Conservation (phyloP, 2,329 filamentous ascomycete species). For the Ramularia collo-cygni region DNA sequence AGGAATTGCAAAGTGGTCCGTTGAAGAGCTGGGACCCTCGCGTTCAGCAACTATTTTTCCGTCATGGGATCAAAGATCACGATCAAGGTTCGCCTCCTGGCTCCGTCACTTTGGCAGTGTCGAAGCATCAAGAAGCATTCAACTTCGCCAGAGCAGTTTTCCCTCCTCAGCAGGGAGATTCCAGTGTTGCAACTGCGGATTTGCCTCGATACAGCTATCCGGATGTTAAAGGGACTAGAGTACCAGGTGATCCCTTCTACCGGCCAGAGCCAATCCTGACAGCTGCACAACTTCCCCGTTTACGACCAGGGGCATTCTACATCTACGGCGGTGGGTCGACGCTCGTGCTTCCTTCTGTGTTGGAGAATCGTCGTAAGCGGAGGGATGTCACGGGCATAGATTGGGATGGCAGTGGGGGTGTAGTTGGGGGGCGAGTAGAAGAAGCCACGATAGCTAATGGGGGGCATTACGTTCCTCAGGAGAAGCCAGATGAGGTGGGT, state of each 20-base stretch:
- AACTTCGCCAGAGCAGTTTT: slow-evolving; percentile 61
- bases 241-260: slow-evolving; percentile 49
- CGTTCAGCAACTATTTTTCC: slow-evolving; percentile 63
- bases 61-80: slow-evolving; percentile 61
- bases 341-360: slow-evolving; percentile 28
- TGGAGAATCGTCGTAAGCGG: slow-evolving; percentile 26
- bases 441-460: slow-evolving; percentile 52
- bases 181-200: not conserved
- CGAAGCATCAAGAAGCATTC: slow-evolving; percentile 78
- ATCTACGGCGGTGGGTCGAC: slow-evolving; percentile 56
- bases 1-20: slow-evolving; percentile 56
- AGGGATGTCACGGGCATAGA: slow-evolving; percentile 55
- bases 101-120: slow-evolving; percentile 66
- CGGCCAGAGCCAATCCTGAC: slow-evolving; percentile 55
- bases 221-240: not conserved
- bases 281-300: slow-evolving; percentile 47
- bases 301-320: slow-evolving; percentile 60
- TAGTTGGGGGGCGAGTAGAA: slow-evolving; percentile 55
- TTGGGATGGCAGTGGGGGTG: slow-evolving; percentile 59
- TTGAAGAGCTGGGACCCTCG: slow-evolving; percentile 72
- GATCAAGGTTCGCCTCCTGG: slow-evolving; percentile 27
- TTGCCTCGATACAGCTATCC: too few species aligned
- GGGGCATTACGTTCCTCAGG: slow-evolving; percentile 77
- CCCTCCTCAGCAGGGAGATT: slow-evolving; percentile 1
- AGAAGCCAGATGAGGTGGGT: slow-evolving; percentile 61